Percentiles rank a stretch among this genome's conserved stretches.
Evolutionary conservation across 1,284 basidiomycete species (phyloP).

Genomic region (Laetiporus sulphureus): DNA sequence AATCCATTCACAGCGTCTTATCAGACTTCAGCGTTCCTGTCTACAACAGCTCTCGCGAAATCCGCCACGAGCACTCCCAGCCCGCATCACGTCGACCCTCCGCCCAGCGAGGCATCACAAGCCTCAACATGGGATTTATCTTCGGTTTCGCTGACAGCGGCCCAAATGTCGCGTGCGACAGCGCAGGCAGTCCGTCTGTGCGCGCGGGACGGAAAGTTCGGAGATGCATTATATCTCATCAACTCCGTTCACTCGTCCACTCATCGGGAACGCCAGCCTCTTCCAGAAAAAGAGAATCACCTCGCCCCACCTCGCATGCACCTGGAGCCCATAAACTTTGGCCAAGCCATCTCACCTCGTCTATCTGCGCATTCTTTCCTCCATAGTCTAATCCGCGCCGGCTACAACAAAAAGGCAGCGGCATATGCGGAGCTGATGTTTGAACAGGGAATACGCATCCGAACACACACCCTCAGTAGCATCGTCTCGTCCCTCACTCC

Average conservation of each 20-base stretch:
- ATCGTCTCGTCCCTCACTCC: constrained; percentile 32
- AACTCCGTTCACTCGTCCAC: constrained; percentile 47
- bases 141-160: constrained; percentile 23
- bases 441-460: constrained; percentile 35
- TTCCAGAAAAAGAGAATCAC: not conserved
- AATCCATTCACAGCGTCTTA: not conserved
- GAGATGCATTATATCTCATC: constrained; percentile 49
- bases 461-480: constrained; percentile 6
- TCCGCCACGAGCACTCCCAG: no score
- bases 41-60: not conserved
- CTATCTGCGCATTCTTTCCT: constrained; percentile 56
- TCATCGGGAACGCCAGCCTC: constrained; percentile 3
- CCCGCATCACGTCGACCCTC: no score
- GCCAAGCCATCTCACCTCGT: constrained; percentile 43
- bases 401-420: constrained; percentile 41
- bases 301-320: constrained; percentile 1
- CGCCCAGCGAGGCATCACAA: no score
- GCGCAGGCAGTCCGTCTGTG: constrained; percentile 47
- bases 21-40: not conserved
- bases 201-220: constrained; percentile 34
- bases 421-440: constrained; percentile 46
- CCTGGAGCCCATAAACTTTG: constrained; percentile 39
- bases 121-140: not conserved
- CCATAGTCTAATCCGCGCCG: constrained; percentile 52
- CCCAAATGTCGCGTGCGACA: constrained; percentile 45